These are phyloP conservation scores for Claviceps africana DNA, from an alignment of 2,329 filamentous ascomycete species.

Conservation along the genomic window DNA sequence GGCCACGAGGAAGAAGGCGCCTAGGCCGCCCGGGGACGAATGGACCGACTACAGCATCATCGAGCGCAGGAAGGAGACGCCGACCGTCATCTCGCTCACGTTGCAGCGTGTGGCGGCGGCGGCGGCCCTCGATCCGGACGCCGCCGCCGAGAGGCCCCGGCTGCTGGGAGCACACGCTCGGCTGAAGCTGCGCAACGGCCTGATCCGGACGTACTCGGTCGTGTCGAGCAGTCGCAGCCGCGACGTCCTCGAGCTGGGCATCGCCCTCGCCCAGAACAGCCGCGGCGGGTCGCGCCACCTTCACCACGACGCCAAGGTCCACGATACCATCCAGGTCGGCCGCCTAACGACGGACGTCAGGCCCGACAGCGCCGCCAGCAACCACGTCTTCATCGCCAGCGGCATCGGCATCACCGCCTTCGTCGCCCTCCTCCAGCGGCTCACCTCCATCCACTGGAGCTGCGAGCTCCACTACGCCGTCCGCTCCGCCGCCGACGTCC, in stretches of 20 bases:
- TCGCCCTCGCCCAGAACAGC: constrained; percentile 39
- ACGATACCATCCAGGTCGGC: constrained; percentile 36
- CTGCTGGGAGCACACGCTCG: constrained; percentile 38
- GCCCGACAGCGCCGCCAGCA: constrained; percentile 31
- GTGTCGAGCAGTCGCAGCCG: constrained; percentile 32
- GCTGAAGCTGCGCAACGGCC: constrained; percentile 39
- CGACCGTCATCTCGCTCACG: constrained; percentile 34
- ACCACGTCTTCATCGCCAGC: constrained; percentile 49
- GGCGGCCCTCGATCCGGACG: constrained; percentile 18
- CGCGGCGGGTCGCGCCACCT: constrained; percentile 49
- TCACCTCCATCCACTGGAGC: constrained; percentile 31
- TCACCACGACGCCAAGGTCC: constrained; percentile 32
- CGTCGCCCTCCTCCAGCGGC: constrained; percentile 30
- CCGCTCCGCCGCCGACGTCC: constrained; percentile 34
- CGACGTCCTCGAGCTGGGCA: constrained; percentile 37
- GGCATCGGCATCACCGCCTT: constrained; percentile 57
- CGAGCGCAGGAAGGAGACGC: constrained; percentile 36
- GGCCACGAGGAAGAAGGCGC: constrained; percentile 17
- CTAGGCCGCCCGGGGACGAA: constrained; percentile 12
- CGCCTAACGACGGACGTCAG: constrained; percentile 36
- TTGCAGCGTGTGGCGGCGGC: constrained; percentile 28
- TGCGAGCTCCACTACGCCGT: constrained; percentile 46
- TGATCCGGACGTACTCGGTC: constrained; percentile 47
- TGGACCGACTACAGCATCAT: constrained; percentile 35
- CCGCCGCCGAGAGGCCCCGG: constrained; percentile 17